Conservation (phyloP, 1,284 basidiomycete species). For the Pascua guehoae region DNA sequence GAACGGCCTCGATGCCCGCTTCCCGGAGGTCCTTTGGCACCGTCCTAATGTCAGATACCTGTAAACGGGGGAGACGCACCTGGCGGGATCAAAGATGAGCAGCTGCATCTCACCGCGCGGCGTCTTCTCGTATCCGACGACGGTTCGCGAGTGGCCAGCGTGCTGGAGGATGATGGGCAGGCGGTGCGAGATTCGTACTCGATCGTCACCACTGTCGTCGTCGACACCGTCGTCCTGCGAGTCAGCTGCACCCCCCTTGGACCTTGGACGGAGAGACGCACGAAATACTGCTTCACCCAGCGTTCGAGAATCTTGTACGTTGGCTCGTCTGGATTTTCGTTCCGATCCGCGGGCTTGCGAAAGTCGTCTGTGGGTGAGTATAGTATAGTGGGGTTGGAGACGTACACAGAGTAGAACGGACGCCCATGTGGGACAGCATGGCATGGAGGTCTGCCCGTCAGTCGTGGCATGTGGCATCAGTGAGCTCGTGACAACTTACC, state of each 20-base stretch:
- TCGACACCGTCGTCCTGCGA: conserved; percentile 5
- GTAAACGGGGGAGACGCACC: conserved; percentile 52
- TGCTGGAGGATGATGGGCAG: conserved; percentile 80
- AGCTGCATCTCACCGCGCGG: conserved; percentile 61
- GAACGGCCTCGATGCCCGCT: conserved; percentile 29
- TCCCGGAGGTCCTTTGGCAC: conserved; percentile 44
- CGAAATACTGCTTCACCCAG: conserved; percentile 46
- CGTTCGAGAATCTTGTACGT: conserved; percentile 30
- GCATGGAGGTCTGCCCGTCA: conserved; percentile 52
- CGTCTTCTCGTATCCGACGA: conserved; percentile 72
- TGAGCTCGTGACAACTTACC: conserved; percentile 51
- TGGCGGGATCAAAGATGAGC: conserved; percentile 72
- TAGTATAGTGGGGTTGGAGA: background rate
- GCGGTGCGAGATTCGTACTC: conserved; percentile 57
- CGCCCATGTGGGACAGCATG: conserved; percentile 53
- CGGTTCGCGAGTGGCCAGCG: conserved; percentile 74
- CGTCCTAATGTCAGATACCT: conserved; percentile 21
- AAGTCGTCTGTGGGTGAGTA: conserved; percentile 35
- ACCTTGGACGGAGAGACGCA: conserved; percentile 10
- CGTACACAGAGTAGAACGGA: conserved; percentile 56
- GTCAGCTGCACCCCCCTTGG: background rate
- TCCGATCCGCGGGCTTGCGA: conserved; percentile 28
- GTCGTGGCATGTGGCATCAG: conserved; percentile 12
- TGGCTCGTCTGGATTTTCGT: conserved; percentile 9
- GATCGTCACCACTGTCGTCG: background rate